Evolutionary conservation across 2,329 filamentous ascomycete species (phyloP), one percentile per base, ranked within the genome.

Genomic region (Taxawa tesnikishii): DNA sequence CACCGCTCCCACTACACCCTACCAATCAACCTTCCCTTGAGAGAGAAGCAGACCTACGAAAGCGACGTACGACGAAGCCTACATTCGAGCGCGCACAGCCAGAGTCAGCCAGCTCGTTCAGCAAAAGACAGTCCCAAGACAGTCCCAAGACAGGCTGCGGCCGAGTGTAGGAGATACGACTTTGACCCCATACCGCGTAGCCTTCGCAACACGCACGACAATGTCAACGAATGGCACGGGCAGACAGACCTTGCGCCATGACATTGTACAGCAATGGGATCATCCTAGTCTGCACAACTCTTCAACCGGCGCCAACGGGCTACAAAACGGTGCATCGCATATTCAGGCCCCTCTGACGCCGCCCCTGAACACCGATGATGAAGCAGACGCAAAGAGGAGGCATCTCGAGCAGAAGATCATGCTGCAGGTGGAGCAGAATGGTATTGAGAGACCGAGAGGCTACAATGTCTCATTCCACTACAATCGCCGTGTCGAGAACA

Each of bases 391-490:
- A 34, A 47, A 29, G 33, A 36, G 34, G 14, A 29, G 49, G 57
- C 41, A 69, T 59, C 37, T 58, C 62, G 56, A 70, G 43, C 61
- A 65, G 40, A 55, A 60, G 19, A 69, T 74, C 41, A 65, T 72
- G 44, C 54, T 60, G 29, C 53, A 61, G 33, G 64, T 68, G 25
- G 65, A 72, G 38, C 58, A 65, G 39, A 65, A 83, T 56, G 79
- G 76, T 44, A 83, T 94, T 48, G 73, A 75, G 32, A 72, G 76
- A 21, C 87, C 88, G 2, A 78, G 80, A 50, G 87, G 85, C 44
- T 87, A 92, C 60, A 85, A 72, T 18, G 88, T 98, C 28, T 94
- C 88, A 7, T 96, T 87, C 59, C 90, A 98, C 56, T 84, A 85
- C 60, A 94, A 94, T 49, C 83, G 87, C 2, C 77, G 83, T 38